These are phyloP conservation scores for Cryphonectria naterciae DNA, from an alignment of 2,329 filamentous ascomycete genomes.

Conservation along the genomic window DNA sequence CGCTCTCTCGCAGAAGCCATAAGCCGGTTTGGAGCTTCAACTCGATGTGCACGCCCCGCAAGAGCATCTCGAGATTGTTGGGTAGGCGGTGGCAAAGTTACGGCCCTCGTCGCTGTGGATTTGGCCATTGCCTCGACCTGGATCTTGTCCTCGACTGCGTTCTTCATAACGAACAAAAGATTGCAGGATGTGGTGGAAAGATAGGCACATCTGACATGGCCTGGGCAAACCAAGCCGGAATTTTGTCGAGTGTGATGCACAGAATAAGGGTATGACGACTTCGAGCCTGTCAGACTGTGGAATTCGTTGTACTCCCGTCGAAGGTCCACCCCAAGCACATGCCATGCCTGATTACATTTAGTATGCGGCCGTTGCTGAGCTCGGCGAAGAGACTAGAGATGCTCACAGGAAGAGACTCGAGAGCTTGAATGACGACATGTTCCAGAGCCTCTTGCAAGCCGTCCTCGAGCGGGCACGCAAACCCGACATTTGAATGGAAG, in stretches of 20 bases:
- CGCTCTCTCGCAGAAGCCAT: neutral
- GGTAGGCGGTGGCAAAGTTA: neutral
- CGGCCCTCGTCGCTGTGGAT: neutral
- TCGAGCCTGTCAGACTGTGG: neutral
- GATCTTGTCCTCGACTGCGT: neutral
- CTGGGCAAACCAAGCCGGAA: conserved; percentile 12
- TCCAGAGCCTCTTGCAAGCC: neutral
- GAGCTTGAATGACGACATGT: conserved; percentile 3
- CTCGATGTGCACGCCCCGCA: neutral
- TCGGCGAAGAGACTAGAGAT: neutral
- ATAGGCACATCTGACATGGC: conserved; percentile 14
- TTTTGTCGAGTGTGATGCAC: conserved; percentile 17
- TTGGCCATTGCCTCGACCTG: neutral
- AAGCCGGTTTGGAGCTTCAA: neutral
- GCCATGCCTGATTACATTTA: conserved; percentile 22
- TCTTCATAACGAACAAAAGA: neutral
- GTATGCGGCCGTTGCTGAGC: neutral
- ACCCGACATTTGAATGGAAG: conserved; percentile 11
- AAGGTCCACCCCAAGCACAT: conserved; percentile 20
- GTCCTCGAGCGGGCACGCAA: neutral
- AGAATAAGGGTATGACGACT: conserved; percentile 18
- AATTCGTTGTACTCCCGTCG: conserved; percentile 17
- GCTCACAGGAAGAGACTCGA: conserved; percentile 17
- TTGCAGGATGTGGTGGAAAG: conserved; percentile 20
- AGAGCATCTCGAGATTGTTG: neutral